Percentiles rank a stretch among this genome's conserved stretches.
Conservation (phyloP, 495 filamentous ascomycete species). For the Corynascus novoguineensis region DNA sequence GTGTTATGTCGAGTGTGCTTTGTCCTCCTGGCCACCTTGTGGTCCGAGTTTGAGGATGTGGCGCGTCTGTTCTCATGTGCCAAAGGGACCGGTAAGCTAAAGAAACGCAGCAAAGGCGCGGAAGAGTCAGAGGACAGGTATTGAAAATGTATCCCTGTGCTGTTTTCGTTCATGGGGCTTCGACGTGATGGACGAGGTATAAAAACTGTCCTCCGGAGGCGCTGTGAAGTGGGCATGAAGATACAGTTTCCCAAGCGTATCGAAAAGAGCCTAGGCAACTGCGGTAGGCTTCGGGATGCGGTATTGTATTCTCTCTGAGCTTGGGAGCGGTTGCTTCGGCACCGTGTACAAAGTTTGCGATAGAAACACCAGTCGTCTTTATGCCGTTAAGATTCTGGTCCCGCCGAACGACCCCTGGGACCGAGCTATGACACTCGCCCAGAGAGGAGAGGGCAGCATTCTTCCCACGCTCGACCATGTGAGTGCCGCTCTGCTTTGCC, state of each 20-base stretch:
- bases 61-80: too few relatives aligned
- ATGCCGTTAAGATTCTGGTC: not conserved
- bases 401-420: too few relatives aligned
- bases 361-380: not conserved
- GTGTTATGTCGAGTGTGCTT: not conserved
- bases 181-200: not conserved
- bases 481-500: too few relatives aligned
- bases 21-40: not conserved
- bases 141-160: not conserved
- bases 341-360: not conserved
- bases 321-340: not conserved
- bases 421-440: too few relatives aligned
- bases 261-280: not conserved
- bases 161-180: not conserved
- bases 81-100: not conserved
- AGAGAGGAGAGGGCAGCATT: not conserved
- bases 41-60: not conserved
- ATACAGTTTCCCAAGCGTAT: not conserved
- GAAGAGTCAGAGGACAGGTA: too few relatives aligned
- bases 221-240: not conserved
- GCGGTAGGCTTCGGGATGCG: not conserved
- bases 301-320: not conserved
- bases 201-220: not conserved
- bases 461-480: conserved; percentile 6
- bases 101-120: not conserved